These are phyloP conservation scores for Pseudogymnoascus sp. DNA, from an alignment of 2,329 filamentous ascomycete species.

Conservation along the genomic window DNA sequence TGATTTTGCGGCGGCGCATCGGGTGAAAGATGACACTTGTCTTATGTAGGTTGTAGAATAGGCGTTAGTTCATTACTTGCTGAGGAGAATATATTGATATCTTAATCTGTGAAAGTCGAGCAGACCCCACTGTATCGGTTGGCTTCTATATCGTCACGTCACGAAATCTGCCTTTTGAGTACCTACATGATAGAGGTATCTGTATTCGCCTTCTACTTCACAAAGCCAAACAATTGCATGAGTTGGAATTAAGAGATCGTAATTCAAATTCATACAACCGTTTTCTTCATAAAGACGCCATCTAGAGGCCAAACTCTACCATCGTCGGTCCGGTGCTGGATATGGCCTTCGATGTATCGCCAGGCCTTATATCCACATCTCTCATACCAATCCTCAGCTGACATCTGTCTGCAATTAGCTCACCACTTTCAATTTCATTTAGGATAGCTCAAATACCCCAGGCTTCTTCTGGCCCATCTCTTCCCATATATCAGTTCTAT, in stretches of 20 bases:
- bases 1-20: not conserved
- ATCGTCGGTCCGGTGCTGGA: not conserved
- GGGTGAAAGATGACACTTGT: not conserved
- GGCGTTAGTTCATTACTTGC: not conserved
- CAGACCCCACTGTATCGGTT: not conserved
- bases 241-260: slow-evolving; percentile 12
- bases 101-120: not conserved
- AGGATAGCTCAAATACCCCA: not conserved
- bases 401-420: not conserved
- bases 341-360: slow-evolving; percentile 7
- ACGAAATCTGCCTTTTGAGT: not conserved
- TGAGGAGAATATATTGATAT: not conserved
- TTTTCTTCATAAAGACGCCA: slow-evolving; percentile 12
- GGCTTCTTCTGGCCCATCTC: not conserved
- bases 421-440: not conserved
- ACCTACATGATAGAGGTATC: slow-evolving; percentile 39
- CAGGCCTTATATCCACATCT: slow-evolving; percentile 11
- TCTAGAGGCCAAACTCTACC: slow-evolving; percentile 2
- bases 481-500: slow-evolving; percentile 2
- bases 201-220: slow-evolving; percentile 14
- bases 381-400: slow-evolving; percentile 9
- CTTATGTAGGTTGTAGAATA: not conserved
- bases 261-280: not conserved
- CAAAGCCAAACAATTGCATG: not conserved
- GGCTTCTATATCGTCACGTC: not conserved